phyloP scores from a whole-genome alignment of 2,329 filamentous ascomycete genomes.

The Cytospora chrysosperma region DNA sequence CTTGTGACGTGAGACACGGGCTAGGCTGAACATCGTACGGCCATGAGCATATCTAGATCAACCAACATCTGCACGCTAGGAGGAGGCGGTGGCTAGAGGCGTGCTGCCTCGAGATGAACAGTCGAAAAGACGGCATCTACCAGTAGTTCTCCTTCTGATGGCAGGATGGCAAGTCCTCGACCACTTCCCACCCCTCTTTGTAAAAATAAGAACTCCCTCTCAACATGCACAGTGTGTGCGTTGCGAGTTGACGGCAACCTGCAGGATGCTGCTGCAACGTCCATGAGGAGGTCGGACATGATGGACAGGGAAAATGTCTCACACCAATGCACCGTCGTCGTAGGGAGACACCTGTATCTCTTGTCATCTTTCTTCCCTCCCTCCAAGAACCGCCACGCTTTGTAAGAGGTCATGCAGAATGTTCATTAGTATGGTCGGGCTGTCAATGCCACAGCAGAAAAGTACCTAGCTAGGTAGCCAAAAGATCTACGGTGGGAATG shows the following conservation, averaged over 20 bases:
- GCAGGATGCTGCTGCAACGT: slow-evolving; percentile 3
- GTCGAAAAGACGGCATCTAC: background rate
- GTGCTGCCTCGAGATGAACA: background rate
- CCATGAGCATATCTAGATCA: too few relatives aligned
- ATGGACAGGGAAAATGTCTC: slow-evolving; percentile 18
- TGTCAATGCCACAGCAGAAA: background rate
- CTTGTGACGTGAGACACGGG: background rate
- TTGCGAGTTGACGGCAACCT: slow-evolving; percentile 17
- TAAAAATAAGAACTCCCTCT: background rate
- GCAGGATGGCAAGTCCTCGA: background rate
- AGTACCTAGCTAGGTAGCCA: too few relatives aligned
- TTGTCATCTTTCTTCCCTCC: background rate
- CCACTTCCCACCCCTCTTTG: background rate
- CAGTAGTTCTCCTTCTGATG: background rate
- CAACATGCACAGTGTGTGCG: too few relatives aligned
- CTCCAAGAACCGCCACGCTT: background rate
- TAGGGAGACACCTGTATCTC: slow-evolving; percentile 6
- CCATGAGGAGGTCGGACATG: background rate
- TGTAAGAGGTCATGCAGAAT: background rate
- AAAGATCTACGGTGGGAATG: background rate
- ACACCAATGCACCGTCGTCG: background rate
- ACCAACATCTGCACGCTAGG: background rate
- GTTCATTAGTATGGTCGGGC: background rate
- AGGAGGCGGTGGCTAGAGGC: background rate
- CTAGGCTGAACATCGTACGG: background rate